Evolutionary conservation across 352 stramenopile genomes (phyloP).

Genomic region (Globisporangium solare): DNA sequence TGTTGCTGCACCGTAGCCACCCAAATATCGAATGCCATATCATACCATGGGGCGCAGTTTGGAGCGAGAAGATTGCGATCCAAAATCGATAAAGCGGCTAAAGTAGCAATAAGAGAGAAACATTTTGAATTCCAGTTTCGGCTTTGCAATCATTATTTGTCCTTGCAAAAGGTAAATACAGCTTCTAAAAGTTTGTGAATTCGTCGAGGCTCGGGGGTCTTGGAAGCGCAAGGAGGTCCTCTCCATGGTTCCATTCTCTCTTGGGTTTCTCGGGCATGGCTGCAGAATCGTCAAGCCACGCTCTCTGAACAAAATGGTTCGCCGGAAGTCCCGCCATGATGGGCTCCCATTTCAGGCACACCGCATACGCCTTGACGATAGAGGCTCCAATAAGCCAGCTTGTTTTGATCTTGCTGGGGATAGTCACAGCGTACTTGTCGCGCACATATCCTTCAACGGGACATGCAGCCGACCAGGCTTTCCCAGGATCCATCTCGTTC

Average conservation of each 20-base stretch:
- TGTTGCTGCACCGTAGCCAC: too few relatives aligned
- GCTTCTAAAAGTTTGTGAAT: constrained; percentile 10
- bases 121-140: too few relatives aligned
- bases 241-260: constrained; percentile 9
- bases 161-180: too few relatives aligned
- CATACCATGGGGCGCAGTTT: too few relatives aligned
- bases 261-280: constrained; percentile 33
- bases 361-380: constrained; percentile 24
- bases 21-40: too few relatives aligned
- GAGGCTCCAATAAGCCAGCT: constrained; percentile 23
- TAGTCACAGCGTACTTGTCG: constrained; percentile 21
- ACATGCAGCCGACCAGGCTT: constrained; percentile 23
- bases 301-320: constrained; percentile 28
- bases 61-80: too few relatives aligned
- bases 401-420: constrained; percentile 35
- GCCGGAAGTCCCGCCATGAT: constrained; percentile 11
- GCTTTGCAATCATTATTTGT: too few relatives aligned
- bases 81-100: too few relatives aligned
- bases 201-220: constrained; percentile 1
- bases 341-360: constrained; percentile 32
- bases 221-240: constrained; percentile 6
- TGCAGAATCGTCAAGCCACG: constrained; percentile 37
- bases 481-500: constrained; percentile 26
- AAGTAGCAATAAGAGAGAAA: too few relatives aligned
- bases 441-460: constrained; percentile 20